Base-by-base conservation (phyloP, 192 early-diverging fungal genomes). In the Coemansia nantahalensis region DNA sequence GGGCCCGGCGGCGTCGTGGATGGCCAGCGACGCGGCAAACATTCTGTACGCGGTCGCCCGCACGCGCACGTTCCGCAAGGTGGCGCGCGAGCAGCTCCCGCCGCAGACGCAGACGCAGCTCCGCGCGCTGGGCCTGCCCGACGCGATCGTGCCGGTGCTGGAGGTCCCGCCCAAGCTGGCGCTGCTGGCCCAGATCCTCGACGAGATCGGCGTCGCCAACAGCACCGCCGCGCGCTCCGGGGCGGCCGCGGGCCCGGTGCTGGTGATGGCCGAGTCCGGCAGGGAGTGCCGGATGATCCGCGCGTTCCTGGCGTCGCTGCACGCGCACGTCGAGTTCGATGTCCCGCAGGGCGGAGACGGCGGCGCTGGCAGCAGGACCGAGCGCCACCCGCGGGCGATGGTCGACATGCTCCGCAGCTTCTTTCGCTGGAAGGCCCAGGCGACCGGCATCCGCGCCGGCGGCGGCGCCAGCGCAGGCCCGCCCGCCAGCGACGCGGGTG, bases 131-230 rank as follows among this genome's bases (percentile, higher is more conserved):
- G 75, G 78, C 6, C 60, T 95, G 18, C 90, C 92, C 2, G 78
- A 83, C 1, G 68, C 79, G 23, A 80, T 89, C 39, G 64, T 81
- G 45, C 84, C 88, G 0, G 79, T 87, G 28, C 58, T 97, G 35
- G 95, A 98, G 58, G 92, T 89, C 37, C 84, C 86, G n/a, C 96
- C 96, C 15, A 98, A 98, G 59, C 97, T 94, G 88, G 68, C 66
- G 35, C 79, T 85, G 11, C 51, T 98, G 22, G 52, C 51, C 1
- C 80, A 85, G 14, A 75, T 92, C 0, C 63, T 98, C 47, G 65
- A 87, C 17, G 93, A 96, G 54, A 86, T 98, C 34, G 67, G 62
- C 3, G 54, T 58, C 13, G 48, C 56, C 7, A 72, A 62, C 23
- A 23, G 21, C 31, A 22, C 46, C 1, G 39, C 54, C 9, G 39